Percentiles rank a stretch among this genome's conserved stretches.
Conservation (phyloP, 1,139 yeast species). For the Lodderomyces jiufengensis region DNA sequence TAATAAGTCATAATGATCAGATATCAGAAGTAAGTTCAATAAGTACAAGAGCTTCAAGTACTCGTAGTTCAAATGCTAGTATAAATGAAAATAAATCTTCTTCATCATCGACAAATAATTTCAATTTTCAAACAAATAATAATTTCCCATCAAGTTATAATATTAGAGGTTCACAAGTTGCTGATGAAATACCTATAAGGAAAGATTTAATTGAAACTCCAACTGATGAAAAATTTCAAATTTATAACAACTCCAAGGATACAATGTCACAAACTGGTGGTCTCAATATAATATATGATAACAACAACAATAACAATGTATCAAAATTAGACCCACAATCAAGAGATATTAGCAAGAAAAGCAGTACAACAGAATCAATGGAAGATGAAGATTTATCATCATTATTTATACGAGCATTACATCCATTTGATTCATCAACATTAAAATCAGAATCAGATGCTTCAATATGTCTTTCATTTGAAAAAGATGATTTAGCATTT, state of each 20-base stretch:
- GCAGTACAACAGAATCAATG: neutral
- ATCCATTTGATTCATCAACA: slow-evolving; percentile 70
- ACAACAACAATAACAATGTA: slow-evolving; percentile 7
- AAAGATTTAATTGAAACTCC: slow-evolving; percentile 25
- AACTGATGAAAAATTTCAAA: slow-evolving; percentile 17
- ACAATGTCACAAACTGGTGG: slow-evolving; percentile 10
- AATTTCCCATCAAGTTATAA: slow-evolving; percentile 13
- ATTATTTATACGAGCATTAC: slow-evolving; percentile 62
- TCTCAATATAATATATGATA: slow-evolving; percentile 10
- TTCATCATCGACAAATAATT: slow-evolving; percentile 5
- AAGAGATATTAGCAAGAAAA: neutral
- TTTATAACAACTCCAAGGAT: slow-evolving; percentile 10
- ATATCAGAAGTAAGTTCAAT: slow-evolving; percentile 12
- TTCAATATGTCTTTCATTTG: slow-evolving; percentile 80
- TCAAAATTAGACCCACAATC: too few relatives aligned
- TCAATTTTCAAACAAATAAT: slow-evolving; percentile 3
- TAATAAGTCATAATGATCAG: slow-evolving; percentile 2
- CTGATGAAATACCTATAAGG: slow-evolving; percentile 30
- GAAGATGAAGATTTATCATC: slow-evolving; percentile 42
- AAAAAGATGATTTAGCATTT: slow-evolving; percentile 75
- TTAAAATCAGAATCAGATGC: slow-evolving; percentile 65
- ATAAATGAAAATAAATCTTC: slow-evolving; percentile 1
- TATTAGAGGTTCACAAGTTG: slow-evolving; percentile 19
- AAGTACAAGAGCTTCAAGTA: slow-evolving; percentile 10
- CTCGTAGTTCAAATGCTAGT: slow-evolving; percentile 4